phyloP scores from a whole-genome alignment of 1,284 basidiomycete species.

The Omphalotus olearius region DNA sequence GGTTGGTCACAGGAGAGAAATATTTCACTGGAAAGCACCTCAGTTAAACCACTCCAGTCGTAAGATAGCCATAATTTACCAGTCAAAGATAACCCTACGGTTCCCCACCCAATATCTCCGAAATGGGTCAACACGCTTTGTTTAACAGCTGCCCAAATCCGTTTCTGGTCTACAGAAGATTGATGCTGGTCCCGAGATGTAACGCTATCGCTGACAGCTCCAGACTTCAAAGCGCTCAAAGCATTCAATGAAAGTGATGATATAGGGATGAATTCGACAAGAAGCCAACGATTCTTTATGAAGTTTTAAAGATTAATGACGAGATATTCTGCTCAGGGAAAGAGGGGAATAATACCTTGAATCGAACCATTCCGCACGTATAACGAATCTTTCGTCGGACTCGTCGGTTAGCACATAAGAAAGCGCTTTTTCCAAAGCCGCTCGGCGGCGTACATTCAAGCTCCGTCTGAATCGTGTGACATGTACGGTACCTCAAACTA shows the following conservation, averaged over 20 bases:
- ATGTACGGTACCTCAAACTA: too few relatives aligned
- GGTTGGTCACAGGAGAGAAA: conserved; percentile 70
- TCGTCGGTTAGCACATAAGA: too few relatives aligned
- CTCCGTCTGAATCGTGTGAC: too few relatives aligned
- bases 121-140: conserved; percentile 71
- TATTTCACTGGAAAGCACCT: conserved; percentile 60
- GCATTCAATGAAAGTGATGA: not conserved
- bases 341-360: conserved; percentile 10
- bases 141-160: conserved; percentile 62
- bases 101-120: conserved; percentile 78
- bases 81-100: conserved; percentile 61
- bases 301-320: not conserved
- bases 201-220: not conserved
- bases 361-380: conserved; percentile 10
- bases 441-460: not conserved
- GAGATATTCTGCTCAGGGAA: too few relatives aligned
- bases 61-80: conserved; percentile 35
- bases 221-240: not conserved
- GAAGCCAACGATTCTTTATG: conserved; percentile 14
- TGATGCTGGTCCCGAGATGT: not conserved
- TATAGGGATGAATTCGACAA: conserved; percentile 13
- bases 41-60: not conserved
- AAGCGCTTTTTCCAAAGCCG: too few relatives aligned
- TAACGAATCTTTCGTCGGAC: not conserved
- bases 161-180: conserved; percentile 5